These are phyloP conservation scores for Canavalia ensiformis DNA, from an alignment of 306 rosid genomes.

Conservation along the genomic window DNA sequence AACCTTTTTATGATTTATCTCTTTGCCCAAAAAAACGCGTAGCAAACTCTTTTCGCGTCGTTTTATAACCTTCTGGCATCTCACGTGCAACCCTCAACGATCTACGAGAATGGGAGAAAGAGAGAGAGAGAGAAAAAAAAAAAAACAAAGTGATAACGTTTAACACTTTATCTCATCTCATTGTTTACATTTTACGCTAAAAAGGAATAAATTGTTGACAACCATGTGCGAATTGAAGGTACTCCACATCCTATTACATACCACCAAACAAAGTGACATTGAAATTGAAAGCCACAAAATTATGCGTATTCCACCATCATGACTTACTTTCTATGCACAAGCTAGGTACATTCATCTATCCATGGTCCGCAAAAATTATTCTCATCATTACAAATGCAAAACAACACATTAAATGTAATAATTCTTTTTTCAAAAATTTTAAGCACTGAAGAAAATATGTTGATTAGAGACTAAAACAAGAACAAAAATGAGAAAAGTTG, in stretches of 20 bases:
- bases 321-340: slow-evolving; percentile 21
- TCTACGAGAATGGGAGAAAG: not conserved
- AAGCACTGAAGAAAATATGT: not conserved
- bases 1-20: slow-evolving; percentile 29
- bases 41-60: slow-evolving; percentile 21
- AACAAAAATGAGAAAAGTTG: not conserved
- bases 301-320: slow-evolving; percentile 33
- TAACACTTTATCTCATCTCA: slow-evolving; percentile 43
- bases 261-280: slow-evolving; percentile 32
- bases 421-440: no score
- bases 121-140: not conserved
- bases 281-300: slow-evolving; percentile 24
- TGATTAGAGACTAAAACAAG: not conserved
- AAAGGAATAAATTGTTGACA: slow-evolving; percentile 55
- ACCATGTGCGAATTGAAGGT: slow-evolving; percentile 48
- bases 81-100: slow-evolving; percentile 49
- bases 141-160: not conserved
- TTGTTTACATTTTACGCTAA: slow-evolving; percentile 56
- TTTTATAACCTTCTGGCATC: slow-evolving; percentile 40
- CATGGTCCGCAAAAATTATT: not conserved
- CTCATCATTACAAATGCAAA: not conserved
- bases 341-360: slow-evolving; percentile 16
- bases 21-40: slow-evolving; percentile 55
- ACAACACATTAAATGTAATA: not conserved
- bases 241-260: slow-evolving; percentile 40